A percentile compares a stretch with the other conserved stretches of the same genome.
These are phyloP conservation scores for Exophiala spinifera DNA, from an alignment of 2,329 filamentous ascomycete species.

Conservation along the genomic window DNA sequence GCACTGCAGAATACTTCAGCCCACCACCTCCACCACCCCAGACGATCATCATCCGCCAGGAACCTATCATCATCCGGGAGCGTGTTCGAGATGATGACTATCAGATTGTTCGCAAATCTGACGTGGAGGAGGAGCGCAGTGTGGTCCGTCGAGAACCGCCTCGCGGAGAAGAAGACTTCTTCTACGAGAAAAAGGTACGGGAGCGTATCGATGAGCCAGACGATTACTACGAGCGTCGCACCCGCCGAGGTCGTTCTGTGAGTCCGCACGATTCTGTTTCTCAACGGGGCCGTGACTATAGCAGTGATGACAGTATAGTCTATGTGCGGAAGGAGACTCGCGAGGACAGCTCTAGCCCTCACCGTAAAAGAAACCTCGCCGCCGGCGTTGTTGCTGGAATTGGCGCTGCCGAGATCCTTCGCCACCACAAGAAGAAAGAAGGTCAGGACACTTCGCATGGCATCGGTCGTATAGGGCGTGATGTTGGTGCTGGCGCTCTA, in stretches of 20 bases:
- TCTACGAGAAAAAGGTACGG: constrained; percentile 30
- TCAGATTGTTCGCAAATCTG: constrained; percentile 58
- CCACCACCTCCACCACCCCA: constrained; percentile 44
- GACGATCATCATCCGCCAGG: constrained; percentile 52
- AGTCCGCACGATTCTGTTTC: constrained; percentile 54
- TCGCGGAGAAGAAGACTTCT: constrained; percentile 30
- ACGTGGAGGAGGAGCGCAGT: constrained; percentile 49
- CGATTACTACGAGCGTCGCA: constrained; percentile 60
- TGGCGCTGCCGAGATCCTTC: constrained; percentile 59
- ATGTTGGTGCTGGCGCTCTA: constrained; percentile 59
- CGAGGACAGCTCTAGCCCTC: constrained; percentile 37
- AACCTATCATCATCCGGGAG: constrained; percentile 57
- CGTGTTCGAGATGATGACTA: constrained; percentile 55
- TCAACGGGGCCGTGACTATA: constrained; percentile 50
- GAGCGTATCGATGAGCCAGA: constrained; percentile 38
- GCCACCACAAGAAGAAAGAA: constrained; percentile 56
- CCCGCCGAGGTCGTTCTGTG: constrained; percentile 52
- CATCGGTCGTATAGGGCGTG: constrained; percentile 47
- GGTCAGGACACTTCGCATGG: constrained; percentile 54
- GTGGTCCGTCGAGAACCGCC: constrained; percentile 33
- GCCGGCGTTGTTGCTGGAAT: constrained; percentile 60
- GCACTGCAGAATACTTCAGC: constrained; percentile 51
- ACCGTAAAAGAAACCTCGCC: constrained; percentile 57
- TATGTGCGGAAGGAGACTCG: constrained; percentile 53
- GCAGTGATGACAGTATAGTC: constrained; percentile 60